These are phyloP conservation scores for Pseudoneurospora amorphoporcata DNA, from an alignment of 495 filamentous ascomycete species.

Conservation along the genomic window DNA sequence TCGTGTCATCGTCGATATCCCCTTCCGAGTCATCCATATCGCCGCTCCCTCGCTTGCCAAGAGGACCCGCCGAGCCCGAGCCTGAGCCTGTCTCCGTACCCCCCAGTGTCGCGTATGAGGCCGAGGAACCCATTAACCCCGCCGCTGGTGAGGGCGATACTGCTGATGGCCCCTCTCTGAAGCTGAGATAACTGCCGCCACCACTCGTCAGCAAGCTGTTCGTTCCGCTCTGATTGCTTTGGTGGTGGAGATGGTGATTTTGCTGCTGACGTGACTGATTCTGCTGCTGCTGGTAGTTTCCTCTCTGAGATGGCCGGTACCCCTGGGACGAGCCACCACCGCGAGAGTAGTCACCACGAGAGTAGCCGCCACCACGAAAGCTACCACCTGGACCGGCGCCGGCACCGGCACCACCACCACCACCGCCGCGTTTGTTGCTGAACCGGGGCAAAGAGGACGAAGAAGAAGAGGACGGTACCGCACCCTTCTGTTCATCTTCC, in stretches of 20 bases:
- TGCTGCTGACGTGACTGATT: background rate
- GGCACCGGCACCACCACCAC: slow-evolving; percentile 10
- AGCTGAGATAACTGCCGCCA: slow-evolving; percentile 4
- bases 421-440: slow-evolving; percentile 11
- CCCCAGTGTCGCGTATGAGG: slow-evolving; percentile 1
- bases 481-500: slow-evolving; percentile 32
- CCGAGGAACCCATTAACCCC: slow-evolving; percentile 1
- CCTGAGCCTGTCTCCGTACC: slow-evolving; percentile 10
- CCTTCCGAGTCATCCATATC: slow-evolving; percentile 38
- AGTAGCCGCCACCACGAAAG: background rate
- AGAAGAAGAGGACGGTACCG: background rate
- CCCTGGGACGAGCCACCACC: background rate
- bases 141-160: slow-evolving; percentile 14
- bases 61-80: slow-evolving; percentile 10
- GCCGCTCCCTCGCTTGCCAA: slow-evolving; percentile 32
- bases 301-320: background rate
- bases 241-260: background rate
- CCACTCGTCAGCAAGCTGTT: slow-evolving; percentile 18
- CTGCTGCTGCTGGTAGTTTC: background rate
- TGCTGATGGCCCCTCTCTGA: background rate
- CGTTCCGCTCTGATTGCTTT: background rate
- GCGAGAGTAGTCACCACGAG: background rate
- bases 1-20: slow-evolving; percentile 44
- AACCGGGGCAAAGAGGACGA: background rate
- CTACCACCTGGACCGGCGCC: slow-evolving; percentile 6